A percentile compares a stretch with the other conserved stretches of the same genome.
Evolutionary conservation across 1,139 yeast species (phyloP).

Genomic region (Tardiomyces digboiensis): DNA sequence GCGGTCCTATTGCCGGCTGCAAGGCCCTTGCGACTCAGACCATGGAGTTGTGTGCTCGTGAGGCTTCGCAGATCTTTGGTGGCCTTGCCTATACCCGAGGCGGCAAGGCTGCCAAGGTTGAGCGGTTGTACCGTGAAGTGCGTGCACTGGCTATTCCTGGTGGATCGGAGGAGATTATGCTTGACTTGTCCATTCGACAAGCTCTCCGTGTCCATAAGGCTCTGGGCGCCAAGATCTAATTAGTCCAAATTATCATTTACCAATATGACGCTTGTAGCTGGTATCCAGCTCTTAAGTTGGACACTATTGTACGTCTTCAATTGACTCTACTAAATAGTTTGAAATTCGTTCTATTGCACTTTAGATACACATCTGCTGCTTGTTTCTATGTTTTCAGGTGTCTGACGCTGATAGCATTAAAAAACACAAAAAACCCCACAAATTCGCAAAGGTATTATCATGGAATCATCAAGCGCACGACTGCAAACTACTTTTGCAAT

Average conservation of each 20-base stretch:
- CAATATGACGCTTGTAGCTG: background rate
- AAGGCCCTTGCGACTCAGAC: slow-evolving; percentile 33
- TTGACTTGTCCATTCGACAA: slow-evolving; percentile 33
- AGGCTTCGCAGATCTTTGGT: slow-evolving; percentile 36
- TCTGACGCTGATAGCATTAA: no score
- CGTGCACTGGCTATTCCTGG: slow-evolving; percentile 38
- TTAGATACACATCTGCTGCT: no score
- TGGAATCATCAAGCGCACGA: no score
- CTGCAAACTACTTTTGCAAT: no score
- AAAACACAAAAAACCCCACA: no score
- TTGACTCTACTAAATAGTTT: no score
- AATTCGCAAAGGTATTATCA: no score
- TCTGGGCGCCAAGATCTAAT: slow-evolving; percentile 29
- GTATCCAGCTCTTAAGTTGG: no score
- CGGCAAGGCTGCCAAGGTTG: slow-evolving; percentile 35
- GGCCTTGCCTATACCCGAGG: slow-evolving; percentile 36
- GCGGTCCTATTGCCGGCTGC: slow-evolving; percentile 35
- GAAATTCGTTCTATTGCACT: no score
- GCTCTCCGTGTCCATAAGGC: slow-evolving; percentile 28
- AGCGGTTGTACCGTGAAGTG: slow-evolving; percentile 34
- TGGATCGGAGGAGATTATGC: slow-evolving; percentile 37
- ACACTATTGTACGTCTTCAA: no score
- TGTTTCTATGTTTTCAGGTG: no score
- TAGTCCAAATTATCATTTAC: background rate
- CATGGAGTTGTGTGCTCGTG: slow-evolving; percentile 35